Percentiles rank a stretch among this genome's conserved stretches.
These are phyloP conservation scores for Pelargonium nanum DNA, from an alignment of 345 rosid species.

Conservation along the genomic window DNA sequence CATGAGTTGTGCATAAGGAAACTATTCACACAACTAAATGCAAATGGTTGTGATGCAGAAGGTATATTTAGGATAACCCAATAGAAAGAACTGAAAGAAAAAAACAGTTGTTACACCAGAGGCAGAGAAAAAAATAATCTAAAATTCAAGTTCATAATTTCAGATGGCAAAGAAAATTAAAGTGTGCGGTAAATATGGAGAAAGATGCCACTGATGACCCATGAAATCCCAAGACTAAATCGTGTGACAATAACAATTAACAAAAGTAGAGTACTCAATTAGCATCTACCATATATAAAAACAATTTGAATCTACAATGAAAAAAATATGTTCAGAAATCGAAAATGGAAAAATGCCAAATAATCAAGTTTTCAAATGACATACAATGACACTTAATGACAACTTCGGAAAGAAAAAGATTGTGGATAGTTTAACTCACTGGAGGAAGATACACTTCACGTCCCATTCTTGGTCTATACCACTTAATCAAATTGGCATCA, in stretches of 20 bases:
- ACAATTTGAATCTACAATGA: background rate
- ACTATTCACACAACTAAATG: too few species aligned
- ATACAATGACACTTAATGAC: background rate
- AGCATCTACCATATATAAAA: background rate
- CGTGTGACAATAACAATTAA: too few species aligned
- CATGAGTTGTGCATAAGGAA: background rate
- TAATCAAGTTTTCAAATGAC: background rate
- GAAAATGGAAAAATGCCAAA: too few species aligned
- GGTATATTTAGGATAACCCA: background rate
- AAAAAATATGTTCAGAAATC: background rate
- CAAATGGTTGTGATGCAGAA: background rate
- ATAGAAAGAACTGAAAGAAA: background rate
- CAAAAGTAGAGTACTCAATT: too few species aligned
- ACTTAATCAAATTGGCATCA: conserved; percentile 45
- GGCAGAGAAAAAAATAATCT: too few species aligned
- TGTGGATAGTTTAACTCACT: conserved; percentile 33
- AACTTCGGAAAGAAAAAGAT: background rate
- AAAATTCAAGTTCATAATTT: too few species aligned
- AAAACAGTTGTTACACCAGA: background rate
- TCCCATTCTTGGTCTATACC: conserved; percentile 63
- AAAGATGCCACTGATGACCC: too few species aligned
- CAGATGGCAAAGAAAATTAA: too few species aligned
- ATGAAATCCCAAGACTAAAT: too few species aligned
- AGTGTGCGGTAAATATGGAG: too few species aligned
- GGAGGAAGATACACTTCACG: conserved; percentile 51